phyloP scores from a whole-genome alignment of 2,329 filamentous ascomycete genomes.

The Fusarium mexicanum region DNA sequence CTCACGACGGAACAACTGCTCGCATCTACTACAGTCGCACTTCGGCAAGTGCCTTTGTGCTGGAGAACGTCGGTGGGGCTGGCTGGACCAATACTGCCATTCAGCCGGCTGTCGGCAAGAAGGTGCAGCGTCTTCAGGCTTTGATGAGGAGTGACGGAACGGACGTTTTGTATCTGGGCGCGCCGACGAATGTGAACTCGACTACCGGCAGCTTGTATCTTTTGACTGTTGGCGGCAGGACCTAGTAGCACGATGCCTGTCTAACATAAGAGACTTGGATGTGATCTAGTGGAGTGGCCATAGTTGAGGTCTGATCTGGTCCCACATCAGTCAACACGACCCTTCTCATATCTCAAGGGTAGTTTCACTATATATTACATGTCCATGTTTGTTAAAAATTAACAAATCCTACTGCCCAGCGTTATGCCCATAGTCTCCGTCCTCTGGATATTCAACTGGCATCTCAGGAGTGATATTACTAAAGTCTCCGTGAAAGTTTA shows the following conservation, averaged over 20 bases:
- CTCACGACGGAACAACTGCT: constrained; percentile 4
- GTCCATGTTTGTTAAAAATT: neutral
- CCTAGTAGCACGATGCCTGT: neutral
- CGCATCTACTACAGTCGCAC: constrained; percentile 12
- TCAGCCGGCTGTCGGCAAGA: constrained; percentile 4
- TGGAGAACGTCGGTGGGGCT: constrained; percentile 6
- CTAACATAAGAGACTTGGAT: neutral
- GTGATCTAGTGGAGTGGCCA: neutral
- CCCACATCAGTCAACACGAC: neutral
- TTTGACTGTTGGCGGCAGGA: neutral
- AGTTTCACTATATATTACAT: neutral
- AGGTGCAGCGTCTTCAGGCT: constrained; percentile 16
- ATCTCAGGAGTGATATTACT: neutral
- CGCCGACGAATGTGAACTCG: constrained; percentile 17
- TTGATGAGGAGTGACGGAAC: constrained; percentile 19
- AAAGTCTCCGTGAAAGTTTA: constrained; percentile 7
- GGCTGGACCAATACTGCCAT: constrained; percentile 21
- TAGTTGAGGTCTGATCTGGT: fast-evolving
- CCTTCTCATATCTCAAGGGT: neutral
- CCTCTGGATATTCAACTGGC: neutral
- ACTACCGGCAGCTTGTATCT: constrained; percentile 23
- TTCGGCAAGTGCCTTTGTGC: constrained; percentile 18
- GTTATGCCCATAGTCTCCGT: neutral
- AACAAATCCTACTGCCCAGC: neutral
- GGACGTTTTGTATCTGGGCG: constrained; percentile 20